Base-by-base conservation (phyloP, 495 filamentous ascomycete genomes). In the Talaromyces trachyspermus region DNA sequence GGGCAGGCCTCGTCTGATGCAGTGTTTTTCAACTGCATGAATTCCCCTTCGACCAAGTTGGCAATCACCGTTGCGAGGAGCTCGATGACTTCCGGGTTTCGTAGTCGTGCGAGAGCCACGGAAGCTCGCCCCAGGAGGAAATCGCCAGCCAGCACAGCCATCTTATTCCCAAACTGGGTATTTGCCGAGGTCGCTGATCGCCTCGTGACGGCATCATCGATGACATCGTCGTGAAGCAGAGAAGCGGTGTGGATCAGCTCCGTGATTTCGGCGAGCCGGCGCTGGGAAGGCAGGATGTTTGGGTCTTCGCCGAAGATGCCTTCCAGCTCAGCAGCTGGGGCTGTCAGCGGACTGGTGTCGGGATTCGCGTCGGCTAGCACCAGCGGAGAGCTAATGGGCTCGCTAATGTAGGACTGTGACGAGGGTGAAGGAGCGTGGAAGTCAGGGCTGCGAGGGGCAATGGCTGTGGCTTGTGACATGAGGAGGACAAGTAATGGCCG, bases 1-100 rank as follows among this genome's bases (percentile, higher is more conserved):
- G 0, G 89, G 89, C 51, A 85, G 80, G 48, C 72, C 66, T 95
- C 91, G 57, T 96, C 91, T 49, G 79, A 75, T 15, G 84, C 85
- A 2, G 92, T 97, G 66, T 98, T 98, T 67, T 95, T 91, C 45
- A 98, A 72, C 70, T 98, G 92, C 90, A 97, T 97, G 72, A 98
- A 95, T 63, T 98, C 92, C 52, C 92, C 92, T 68, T 98, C 94
- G 19, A 98, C 91, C 17, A 98, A 70, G 53, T 98, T 97, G 24
- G 94, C 89, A 54, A 98, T 95, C 20, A 97, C 92, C 3, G 89
- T 97, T 7, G 92, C 89, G 43, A 98, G 68, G 6, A 98, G 77
- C 67, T 98, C 92, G 5, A 87, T 88, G 0, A 97, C 92, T 63
- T 98, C 92, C 26, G 89, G 85, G 53, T 97, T 84, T 8, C 94